A percentile compares a stretch with the other conserved stretches of the same genome.
Evolutionary conservation across 1,284 basidiomycete genomes (phyloP).

Genomic region (Cronartium ribicola): DNA sequence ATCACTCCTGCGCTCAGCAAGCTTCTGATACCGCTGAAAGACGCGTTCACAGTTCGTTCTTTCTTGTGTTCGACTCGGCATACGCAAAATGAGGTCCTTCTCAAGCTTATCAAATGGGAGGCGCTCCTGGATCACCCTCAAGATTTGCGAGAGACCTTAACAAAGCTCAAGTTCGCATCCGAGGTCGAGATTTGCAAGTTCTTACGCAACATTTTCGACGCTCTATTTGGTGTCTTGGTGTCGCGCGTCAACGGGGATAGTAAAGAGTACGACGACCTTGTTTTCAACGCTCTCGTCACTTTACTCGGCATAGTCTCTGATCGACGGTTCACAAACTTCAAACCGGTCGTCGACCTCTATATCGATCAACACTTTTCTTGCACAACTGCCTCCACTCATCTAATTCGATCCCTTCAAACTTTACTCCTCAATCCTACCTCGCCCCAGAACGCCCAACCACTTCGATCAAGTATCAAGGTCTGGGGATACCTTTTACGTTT

Average conservation of each 20-base stretch:
- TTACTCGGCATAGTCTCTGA: constrained; percentile 78
- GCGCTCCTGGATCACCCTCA: constrained; percentile 61
- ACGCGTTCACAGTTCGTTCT: constrained; percentile 75
- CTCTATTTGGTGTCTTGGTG: constrained; percentile 82
- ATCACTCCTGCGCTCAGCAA: constrained; percentile 47
- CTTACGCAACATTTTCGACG: constrained; percentile 76
- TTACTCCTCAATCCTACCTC: constrained; percentile 71
- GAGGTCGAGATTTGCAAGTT: constrained; percentile 76
- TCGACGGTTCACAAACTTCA: constrained; percentile 88
- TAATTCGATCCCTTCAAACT: constrained; percentile 79
- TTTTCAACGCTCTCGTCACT: constrained; percentile 85
- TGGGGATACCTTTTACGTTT: constrained; percentile 96
- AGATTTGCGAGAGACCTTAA: constrained; percentile 67
- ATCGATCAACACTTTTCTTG: constrained; percentile 77
- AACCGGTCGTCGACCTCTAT: constrained; percentile 86
- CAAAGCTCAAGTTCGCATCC: constrained; percentile 70
- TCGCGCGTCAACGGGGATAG: constrained; percentile 64
- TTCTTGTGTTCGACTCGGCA: constrained; percentile 88
- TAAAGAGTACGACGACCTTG: constrained; percentile 75
- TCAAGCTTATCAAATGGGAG: constrained; percentile 81
- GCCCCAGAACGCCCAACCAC: constrained; percentile 67
- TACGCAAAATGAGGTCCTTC: constrained; percentile 83
- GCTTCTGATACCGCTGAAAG: constrained; percentile 54
- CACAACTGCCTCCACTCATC: constrained; percentile 67
- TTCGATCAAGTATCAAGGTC: constrained; percentile 86